These are phyloP conservation scores for Leucocoprinus leucothites DNA, from an alignment of 768 basidiomycete genomes.

Conservation along the genomic window DNA sequence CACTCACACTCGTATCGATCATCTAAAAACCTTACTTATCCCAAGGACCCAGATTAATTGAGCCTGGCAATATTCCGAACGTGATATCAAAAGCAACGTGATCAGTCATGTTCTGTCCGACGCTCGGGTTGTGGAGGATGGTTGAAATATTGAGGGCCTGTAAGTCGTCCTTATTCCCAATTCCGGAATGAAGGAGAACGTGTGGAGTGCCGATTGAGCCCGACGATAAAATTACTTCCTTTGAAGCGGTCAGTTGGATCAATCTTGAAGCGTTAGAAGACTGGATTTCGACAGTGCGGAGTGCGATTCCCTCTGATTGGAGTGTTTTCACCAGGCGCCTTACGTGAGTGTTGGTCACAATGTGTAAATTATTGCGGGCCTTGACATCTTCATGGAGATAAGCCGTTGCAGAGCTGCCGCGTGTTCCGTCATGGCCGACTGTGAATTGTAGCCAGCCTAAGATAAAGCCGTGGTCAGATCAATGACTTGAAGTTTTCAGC, in stretches of 20 bases:
- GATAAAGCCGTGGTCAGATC: neutral
- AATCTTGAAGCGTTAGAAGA: neutral
- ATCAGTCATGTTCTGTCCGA: neutral
- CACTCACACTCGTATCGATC: no score
- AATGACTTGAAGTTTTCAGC: neutral
- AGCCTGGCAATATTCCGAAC: neutral
- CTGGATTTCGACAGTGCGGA: conserved; percentile 5
- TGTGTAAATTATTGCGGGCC: no score
- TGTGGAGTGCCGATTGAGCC: neutral
- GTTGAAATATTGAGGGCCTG: neutral
- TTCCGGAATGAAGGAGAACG: neutral
- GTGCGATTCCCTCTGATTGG: conserved; percentile 19
- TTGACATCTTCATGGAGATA: conserved; percentile 12
- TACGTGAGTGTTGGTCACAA: no score
- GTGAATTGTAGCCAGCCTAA: conserved; percentile 12
- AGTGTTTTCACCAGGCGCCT: neutral
- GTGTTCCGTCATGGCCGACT: conserved; percentile 6
- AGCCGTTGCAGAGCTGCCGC: conserved; percentile 11
- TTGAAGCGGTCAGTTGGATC: neutral
- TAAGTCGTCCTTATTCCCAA: neutral
- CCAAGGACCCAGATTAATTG: conserved; percentile 1
- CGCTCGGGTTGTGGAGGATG: neutral
- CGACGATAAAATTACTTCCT: neutral
- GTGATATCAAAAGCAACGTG: conserved; percentile 15
- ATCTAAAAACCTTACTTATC: neutral